Percentiles rank a stretch among this genome's conserved stretches.
These are phyloP conservation scores for Dioscorea zingiberensis DNA, from an alignment of 106 monocot genomes.

Conservation along the genomic window DNA sequence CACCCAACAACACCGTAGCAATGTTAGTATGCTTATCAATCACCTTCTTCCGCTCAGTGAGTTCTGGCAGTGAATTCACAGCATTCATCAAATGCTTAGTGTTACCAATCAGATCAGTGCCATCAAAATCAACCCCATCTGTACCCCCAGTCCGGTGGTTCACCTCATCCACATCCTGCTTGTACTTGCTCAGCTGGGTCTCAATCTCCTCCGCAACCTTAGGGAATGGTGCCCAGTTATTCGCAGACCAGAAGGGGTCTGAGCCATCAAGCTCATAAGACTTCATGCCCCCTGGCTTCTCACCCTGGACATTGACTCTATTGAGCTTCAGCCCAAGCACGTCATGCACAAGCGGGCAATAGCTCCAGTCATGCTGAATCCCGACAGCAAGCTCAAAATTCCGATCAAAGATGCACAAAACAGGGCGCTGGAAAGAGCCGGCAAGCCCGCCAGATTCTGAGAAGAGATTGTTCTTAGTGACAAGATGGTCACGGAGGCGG, in stretches of 20 bases:
- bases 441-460: constrained; percentile 37
- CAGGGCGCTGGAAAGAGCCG: constrained; percentile 64
- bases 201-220: constrained; percentile 98
- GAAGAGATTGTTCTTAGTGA: constrained; percentile 75
- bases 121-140: constrained; percentile 73
- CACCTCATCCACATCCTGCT: constrained; percentile 90
- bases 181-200: constrained; percentile 77
- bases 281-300: constrained; percentile 36
- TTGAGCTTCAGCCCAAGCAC: constrained; percentile 75
- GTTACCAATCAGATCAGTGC: constrained; percentile 83
- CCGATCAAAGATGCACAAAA: constrained; percentile 81
- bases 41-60: constrained; percentile 89
- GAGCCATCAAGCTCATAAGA: constrained; percentile 68
- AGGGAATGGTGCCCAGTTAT: constrained; percentile 80
- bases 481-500: constrained; percentile 65
- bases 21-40: constrained; percentile 93
- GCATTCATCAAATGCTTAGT: constrained; percentile 89
- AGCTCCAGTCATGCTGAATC: constrained; percentile 92
- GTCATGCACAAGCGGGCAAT: constrained; percentile 80
- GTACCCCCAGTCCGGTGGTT: constrained; percentile 71
- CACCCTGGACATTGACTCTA: constrained; percentile 40
- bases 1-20: constrained; percentile 72
- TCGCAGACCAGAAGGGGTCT: constrained; percentile 75
- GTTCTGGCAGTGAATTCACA: constrained; percentile 89
- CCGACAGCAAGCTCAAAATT: constrained; percentile 92